Percentiles rank a stretch among this genome's conserved stretches.
Conservation (phyloP, 257 asterid species). For the Ligustrum vulgare region DNA sequence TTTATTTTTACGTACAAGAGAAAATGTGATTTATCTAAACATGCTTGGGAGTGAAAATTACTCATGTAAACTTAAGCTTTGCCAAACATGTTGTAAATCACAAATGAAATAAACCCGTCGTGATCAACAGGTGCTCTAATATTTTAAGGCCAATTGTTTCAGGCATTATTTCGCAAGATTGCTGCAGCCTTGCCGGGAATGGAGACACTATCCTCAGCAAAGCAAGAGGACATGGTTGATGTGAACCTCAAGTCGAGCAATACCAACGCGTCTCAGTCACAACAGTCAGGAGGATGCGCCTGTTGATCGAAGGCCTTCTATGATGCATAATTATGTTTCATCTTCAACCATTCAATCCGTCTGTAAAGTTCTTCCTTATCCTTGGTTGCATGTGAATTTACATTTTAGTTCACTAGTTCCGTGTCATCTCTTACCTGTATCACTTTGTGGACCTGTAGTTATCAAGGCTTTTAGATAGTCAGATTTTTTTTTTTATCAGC, state of each 20-base stretch:
- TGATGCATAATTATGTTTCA: not conserved
- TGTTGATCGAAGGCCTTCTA: conserved; percentile 43
- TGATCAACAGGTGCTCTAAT: no score
- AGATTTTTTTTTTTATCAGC: no score
- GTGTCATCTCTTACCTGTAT: no score
- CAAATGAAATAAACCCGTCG: no score
- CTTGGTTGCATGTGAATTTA: no score
- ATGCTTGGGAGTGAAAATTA: not conserved
- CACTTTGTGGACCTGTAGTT: no score
- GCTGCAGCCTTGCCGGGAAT: conserved; percentile 97
- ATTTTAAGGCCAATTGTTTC: conserved; percentile 17
- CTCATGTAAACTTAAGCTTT: no score
- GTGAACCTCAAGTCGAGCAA: conserved; percentile 90
- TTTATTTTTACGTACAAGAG: no score
- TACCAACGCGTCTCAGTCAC: conserved; percentile 59
- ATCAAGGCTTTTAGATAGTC: no score
- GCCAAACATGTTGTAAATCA: not conserved
- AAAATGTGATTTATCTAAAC: not conserved
- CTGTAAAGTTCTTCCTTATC: not conserved
- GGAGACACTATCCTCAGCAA: conserved; percentile 86
- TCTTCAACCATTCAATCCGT: not conserved
- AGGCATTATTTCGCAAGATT: conserved; percentile 85
- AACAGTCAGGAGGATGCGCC: conserved; percentile 88
- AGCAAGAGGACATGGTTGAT: conserved; percentile 94
- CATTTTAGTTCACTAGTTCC: no score